Evolutionary conservation across 2,329 filamentous ascomycete genomes (phyloP), one percentile per base, ranked within the genome.

Genomic region (Alternaria solani): DNA sequence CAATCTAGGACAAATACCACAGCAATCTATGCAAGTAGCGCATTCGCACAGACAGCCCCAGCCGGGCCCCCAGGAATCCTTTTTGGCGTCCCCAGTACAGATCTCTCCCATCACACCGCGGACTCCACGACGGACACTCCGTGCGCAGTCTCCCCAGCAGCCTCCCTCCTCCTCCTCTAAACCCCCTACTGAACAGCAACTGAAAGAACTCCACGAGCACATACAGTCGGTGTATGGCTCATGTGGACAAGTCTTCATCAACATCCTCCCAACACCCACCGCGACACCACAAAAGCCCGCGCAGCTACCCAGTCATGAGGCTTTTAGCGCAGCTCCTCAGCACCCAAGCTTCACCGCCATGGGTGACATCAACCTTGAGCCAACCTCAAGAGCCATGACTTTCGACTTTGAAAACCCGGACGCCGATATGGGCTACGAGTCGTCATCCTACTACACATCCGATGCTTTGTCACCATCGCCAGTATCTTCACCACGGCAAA

Each of bases 21-120:
- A 94, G 87, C 90, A 93, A 87, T 86, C 88, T 83, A 87, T 93
- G 89, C 91, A 90, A 90, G 91, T 92, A 91, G 87, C 90, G 89
- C 92, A 94, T 88, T 88, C 92, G 89, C 91, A 93, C 85, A 88
- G 88, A 87, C 86, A 88, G 86, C 87, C 87, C 87, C 89, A 91
- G 88, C 90, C 90, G 88, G 89, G 90, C 86, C 85, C 80, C 74
- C 78, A 81, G 62, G 71, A 75, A 75, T 55, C 74, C 74, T 72
- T 75, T 66, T 64, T 76, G 65, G 71, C 57, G 60, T 77, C 76
- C 67, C 71, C 75, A 78, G 73, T 77, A 75, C 76, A 77, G 70
- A 70, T 72, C 57, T 73, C 72, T 69, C 71, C 72, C 66, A 63
- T 69, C 49, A 76, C 74, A 49, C 75, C 75, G 36, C 75, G 70